These are phyloP conservation scores for Populus davidiana DNA, from an alignment of 345 rosid genomes.

Conservation along the genomic window DNA sequence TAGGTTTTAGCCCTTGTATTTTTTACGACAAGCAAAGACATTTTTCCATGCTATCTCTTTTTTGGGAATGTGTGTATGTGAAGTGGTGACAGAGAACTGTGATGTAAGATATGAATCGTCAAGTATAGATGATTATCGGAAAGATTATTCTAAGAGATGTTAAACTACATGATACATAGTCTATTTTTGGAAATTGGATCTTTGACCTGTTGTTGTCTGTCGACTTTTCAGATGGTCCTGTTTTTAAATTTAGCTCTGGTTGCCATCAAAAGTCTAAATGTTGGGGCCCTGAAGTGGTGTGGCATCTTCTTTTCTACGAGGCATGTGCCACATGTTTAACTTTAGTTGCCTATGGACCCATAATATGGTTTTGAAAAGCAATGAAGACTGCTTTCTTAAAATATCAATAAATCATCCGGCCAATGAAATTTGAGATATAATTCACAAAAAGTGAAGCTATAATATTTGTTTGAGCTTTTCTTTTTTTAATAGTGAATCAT, in stretches of 20 bases:
- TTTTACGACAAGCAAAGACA: too few relatives aligned
- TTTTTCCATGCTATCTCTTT: too few relatives aligned
- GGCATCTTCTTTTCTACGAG: conserved; percentile 24
- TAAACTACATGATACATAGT: too few relatives aligned
- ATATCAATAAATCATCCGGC: neutral
- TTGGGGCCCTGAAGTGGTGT: neutral
- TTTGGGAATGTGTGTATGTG: too few relatives aligned
- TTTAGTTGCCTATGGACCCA: conserved; percentile 17
- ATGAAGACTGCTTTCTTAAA: neutral
- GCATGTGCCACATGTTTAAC: conserved; percentile 19
- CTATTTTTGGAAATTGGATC: too few relatives aligned
- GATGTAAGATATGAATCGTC: too few relatives aligned
- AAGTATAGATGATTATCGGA: too few relatives aligned
- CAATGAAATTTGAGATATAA: neutral
- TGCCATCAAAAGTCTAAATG: conserved; percentile 13
- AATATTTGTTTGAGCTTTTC: neutral
- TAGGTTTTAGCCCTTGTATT: neutral
- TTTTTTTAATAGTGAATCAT: neutral
- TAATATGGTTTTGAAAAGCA: neutral
- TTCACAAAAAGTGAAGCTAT: neutral
- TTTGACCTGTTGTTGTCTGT: too few relatives aligned
- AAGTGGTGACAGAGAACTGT: too few relatives aligned
- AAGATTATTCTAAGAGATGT: too few relatives aligned
- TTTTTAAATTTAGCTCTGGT: neutral
- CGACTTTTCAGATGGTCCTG: neutral